Evolutionary conservation across 805 yeast species (phyloP).

Genomic region (Wickerhamomyces kurtzmanii): DNA sequence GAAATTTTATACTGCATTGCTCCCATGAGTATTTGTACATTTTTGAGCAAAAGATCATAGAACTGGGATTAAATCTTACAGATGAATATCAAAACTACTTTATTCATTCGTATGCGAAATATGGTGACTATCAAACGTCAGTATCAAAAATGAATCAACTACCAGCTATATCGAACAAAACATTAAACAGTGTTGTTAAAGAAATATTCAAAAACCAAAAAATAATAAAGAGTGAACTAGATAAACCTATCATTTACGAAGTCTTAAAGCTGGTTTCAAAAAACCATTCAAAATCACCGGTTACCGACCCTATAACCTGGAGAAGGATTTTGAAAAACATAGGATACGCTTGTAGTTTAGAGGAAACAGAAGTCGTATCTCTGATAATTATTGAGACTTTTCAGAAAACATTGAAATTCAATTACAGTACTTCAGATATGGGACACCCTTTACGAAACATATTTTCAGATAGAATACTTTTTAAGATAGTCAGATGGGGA

Average conservation of each 20-base stretch:
- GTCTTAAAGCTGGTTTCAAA: constrained; percentile 3
- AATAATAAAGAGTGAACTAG: constrained; percentile 2
- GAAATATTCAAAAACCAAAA: constrained; percentile 3
- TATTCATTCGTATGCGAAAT: too few species aligned
- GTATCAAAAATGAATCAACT: too few species aligned
- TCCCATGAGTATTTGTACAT: too few species aligned
- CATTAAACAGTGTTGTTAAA: too few species aligned
- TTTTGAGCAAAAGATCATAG: too few species aligned
- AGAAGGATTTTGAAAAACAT: constrained; percentile 5
- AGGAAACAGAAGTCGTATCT: constrained; percentile 5
- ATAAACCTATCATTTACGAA: constrained; percentile 1
- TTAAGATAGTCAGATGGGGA: constrained; percentile 10
- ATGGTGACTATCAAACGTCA: too few species aligned
- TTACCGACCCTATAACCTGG: constrained; percentile 9
- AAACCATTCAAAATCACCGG: constrained; percentile 2
- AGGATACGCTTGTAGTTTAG: constrained; percentile 6
- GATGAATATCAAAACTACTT: too few species aligned
- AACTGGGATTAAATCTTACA: too few species aligned
- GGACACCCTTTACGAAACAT: constrained; percentile 11
- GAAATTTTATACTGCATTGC: too few species aligned
- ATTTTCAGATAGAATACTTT: constrained; percentile 8
- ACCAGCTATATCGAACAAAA: too few species aligned
- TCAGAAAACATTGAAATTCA: background rate
- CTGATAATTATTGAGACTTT: constrained; percentile 4
- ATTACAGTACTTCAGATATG: constrained; percentile 4